Conservation (phyloP, 2,329 filamentous ascomycete species). For the Fusarium sp. region DNA sequence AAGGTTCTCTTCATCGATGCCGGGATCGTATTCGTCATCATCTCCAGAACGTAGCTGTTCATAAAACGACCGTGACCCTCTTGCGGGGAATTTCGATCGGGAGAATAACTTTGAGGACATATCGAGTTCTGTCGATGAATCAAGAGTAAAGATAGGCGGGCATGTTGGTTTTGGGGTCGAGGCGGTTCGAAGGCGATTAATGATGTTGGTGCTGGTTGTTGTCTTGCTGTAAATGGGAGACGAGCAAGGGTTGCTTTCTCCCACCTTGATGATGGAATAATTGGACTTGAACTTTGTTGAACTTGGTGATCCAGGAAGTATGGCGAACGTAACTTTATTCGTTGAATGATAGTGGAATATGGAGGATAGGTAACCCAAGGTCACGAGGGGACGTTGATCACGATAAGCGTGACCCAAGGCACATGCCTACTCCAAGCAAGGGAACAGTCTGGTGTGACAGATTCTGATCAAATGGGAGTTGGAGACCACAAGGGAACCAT, state of each 20-base stretch:
- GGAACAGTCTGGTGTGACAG: background rate
- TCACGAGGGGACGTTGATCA: constrained; percentile 33
- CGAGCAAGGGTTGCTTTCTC: background rate
- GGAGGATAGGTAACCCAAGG: constrained; percentile 7
- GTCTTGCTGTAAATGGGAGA: background rate
- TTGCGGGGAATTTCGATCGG: constrained; percentile 46
- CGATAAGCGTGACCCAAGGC: constrained; percentile 39
- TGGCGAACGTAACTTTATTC: background rate
- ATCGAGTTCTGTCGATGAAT: constrained; percentile 12
- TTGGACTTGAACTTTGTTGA: background rate
- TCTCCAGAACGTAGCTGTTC: constrained; percentile 56
- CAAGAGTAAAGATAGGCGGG: background rate
- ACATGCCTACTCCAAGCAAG: constrained; percentile 26
- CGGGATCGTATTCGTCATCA: constrained; percentile 51
- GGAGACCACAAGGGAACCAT: background rate
- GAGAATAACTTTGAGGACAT: constrained; percentile 61
- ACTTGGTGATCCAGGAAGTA: background rate
- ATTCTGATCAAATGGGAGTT: background rate
- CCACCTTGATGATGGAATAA: background rate
- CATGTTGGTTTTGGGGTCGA: constrained; percentile 27
- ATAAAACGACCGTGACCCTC: constrained; percentile 56
- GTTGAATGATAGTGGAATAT: background rate
- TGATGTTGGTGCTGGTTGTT: background rate
- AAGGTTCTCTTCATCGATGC: constrained; percentile 63
- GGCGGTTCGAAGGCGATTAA: background rate